These are phyloP conservation scores for Kodamaea leandrae DNA, from an alignment of 805 yeast species.

Conservation along the genomic window DNA sequence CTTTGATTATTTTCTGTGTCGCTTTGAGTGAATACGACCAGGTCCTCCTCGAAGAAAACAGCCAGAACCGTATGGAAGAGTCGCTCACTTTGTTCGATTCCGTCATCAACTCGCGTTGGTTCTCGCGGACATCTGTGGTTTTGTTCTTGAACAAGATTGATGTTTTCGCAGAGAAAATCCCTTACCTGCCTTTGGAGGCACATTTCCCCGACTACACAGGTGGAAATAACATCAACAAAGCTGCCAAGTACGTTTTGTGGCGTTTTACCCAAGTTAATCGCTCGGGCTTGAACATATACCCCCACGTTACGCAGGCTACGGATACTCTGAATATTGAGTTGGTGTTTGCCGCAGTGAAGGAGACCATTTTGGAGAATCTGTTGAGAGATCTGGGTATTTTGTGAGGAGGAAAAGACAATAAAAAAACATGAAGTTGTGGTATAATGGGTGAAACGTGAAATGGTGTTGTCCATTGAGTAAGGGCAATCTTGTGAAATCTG, in stretches of 20 bases:
- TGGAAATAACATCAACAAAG: slow-evolving; percentile 84
- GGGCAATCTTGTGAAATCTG: too few species aligned
- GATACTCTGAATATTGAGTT: slow-evolving; percentile 85
- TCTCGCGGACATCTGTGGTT: slow-evolving; percentile 80
- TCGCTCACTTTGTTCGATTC: slow-evolving; percentile 83
- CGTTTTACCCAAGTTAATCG: slow-evolving; percentile 82
- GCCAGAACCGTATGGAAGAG: slow-evolving; percentile 30
- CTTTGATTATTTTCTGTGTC: slow-evolving; percentile 85
- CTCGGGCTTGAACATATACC: slow-evolving; percentile 76
- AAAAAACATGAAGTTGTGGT: background rate
- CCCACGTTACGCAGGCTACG: slow-evolving; percentile 93
- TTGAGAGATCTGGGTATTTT: slow-evolving; percentile 74
- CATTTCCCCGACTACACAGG: slow-evolving; percentile 91
- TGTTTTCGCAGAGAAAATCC: slow-evolving; percentile 80
- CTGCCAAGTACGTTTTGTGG: slow-evolving; percentile 90
- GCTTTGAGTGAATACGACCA: slow-evolving; percentile 92
- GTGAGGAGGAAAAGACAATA: slow-evolving; percentile 19
- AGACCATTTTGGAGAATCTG: slow-evolving; percentile 72
- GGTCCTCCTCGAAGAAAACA: slow-evolving; percentile 53
- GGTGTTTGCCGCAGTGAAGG: slow-evolving; percentile 82
- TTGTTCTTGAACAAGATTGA: slow-evolving; percentile 88
- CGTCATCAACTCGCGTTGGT: slow-evolving; percentile 91
- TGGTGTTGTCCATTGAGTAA: too few species aligned
- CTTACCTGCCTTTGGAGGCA: slow-evolving; percentile 73
- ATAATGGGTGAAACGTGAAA: background rate